Conservation (phyloP, 495 filamentous ascomycete species). For the Copromyces sp. region DNA sequence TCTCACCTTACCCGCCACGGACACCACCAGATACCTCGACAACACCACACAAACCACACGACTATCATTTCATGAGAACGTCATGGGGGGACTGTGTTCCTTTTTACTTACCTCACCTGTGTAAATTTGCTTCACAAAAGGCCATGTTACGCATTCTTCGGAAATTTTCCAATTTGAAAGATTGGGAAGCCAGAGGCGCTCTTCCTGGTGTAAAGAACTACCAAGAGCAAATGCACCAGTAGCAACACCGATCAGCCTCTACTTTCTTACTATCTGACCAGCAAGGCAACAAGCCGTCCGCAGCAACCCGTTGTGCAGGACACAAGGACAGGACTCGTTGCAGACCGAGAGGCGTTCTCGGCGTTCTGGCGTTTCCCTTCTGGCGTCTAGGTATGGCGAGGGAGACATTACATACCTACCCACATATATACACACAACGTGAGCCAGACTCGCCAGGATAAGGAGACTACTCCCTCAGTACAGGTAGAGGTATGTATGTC, state of each 20-base stretch:
- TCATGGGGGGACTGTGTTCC: neutral
- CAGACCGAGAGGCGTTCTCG: neutral
- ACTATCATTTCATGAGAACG: neutral
- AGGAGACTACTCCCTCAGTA: neutral
- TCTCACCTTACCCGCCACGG: neutral
- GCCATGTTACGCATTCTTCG: neutral
- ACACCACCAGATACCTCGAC: neutral
- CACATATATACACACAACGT: neutral
- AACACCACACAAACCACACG: neutral
- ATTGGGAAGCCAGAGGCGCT: neutral
- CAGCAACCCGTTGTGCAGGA: neutral
- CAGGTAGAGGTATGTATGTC: neutral
- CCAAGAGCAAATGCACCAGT: neutral
- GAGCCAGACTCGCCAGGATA: neutral
- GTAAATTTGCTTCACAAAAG: neutral
- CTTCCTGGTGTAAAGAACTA: neutral
- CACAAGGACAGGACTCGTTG: neutral
- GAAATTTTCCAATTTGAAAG: neutral
- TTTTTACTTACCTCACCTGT: neutral
- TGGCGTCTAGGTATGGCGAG: neutral
- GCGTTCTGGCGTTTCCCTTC: too few relatives aligned
- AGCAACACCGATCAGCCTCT: neutral
- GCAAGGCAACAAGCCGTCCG: neutral
- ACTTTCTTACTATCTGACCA: neutral
- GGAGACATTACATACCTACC: neutral